Evolutionary conservation across 2,329 filamentous ascomycete genomes (phyloP), one percentile per base, ranked within the genome.

Genomic region (Colletotrichum trifolii): DNA sequence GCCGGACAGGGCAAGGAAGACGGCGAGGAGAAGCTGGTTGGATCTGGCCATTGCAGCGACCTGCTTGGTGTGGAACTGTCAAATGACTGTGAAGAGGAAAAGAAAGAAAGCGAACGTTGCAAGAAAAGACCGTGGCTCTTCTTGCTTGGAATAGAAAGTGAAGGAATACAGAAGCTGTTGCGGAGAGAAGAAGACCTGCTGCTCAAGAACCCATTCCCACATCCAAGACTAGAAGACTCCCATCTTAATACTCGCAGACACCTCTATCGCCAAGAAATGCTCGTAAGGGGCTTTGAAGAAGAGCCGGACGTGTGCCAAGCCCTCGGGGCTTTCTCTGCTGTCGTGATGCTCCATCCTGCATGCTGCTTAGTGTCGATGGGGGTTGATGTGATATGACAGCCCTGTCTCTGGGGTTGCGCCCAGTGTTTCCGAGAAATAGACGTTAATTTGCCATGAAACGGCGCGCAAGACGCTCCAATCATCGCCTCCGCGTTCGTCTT

Each of bases 361-460:
- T n/a, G 13, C 15, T 43, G 43, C 43, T 25, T 5, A 25, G 25
- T 25, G 25, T 25, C 25, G 25, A 25, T 25, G 6, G 43, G 10
- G 43, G 10, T 48, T 43, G 47, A 40, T 47, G 40, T 38, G 25
- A 10, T 15, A 53, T 46, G 38, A n/a, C n/a, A 34, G 35, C 54
- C 39, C 12, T 48, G 54, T 33, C 40, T 43, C 9, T 47, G 48
- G 48, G 60, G 36, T 42, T 35, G 47, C 48, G 54, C 35, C 35
- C 48, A 59, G 17, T 43, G 54, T 64, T 58, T 54, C 42, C 15
- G 33, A 64, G 36, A 64, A 48, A 59, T 47, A 54, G 48, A 36
- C 25, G 55, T 40, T 38, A 62, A 48, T 52, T 46, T 61, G 52
- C n/a, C n/a, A 62, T 65, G 50, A 39, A 42, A 56, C 62, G 57